Percentiles rank a stretch among this genome's conserved stretches.
Evolutionary conservation across 2,329 filamentous ascomycete genomes (phyloP).

Genomic region (Diaporthe sp.): DNA sequence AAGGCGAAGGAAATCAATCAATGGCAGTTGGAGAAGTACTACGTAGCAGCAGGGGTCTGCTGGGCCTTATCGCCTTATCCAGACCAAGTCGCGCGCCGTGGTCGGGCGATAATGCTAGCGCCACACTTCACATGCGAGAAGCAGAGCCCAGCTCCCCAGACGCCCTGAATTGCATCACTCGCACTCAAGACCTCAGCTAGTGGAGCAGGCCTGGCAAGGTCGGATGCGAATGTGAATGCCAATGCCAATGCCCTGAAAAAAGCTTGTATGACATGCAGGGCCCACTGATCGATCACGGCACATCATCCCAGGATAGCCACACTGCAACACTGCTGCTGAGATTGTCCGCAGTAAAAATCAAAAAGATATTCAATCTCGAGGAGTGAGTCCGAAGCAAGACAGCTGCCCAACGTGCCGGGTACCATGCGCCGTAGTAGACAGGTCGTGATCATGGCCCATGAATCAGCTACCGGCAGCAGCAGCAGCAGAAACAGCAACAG

Average conservation of each 20-base stretch:
- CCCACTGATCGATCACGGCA: not conserved
- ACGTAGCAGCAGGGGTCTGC: not conserved
- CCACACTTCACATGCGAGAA: constrained; percentile 32
- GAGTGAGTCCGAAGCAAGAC: not conserved
- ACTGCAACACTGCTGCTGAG: not conserved
- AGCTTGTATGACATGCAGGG: not conserved
- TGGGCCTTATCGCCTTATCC: constrained; percentile 3
- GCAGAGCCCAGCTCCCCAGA: not conserved
- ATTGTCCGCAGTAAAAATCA: not conserved
- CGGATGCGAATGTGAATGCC: not conserved
- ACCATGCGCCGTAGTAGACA: no score
- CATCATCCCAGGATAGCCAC: not conserved
- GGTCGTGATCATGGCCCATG: not conserved
- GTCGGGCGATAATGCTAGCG: constrained; percentile 12
- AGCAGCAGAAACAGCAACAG: not conserved
- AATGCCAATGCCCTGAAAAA: not conserved
- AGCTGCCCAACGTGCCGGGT: not conserved
- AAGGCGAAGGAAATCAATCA: constrained; percentile 16
- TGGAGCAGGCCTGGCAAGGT: not conserved
- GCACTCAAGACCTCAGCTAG: not conserved
- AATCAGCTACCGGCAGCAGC: constrained; percentile 26
- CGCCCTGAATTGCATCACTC: constrained; percentile 14
- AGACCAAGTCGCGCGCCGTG: not conserved
- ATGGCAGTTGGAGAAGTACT: not conserved
- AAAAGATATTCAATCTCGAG: not conserved